These are phyloP conservation scores for Macrolepiota fuliginosa DNA, from an alignment of 768 basidiomycete genomes.

Conservation along the genomic window DNA sequence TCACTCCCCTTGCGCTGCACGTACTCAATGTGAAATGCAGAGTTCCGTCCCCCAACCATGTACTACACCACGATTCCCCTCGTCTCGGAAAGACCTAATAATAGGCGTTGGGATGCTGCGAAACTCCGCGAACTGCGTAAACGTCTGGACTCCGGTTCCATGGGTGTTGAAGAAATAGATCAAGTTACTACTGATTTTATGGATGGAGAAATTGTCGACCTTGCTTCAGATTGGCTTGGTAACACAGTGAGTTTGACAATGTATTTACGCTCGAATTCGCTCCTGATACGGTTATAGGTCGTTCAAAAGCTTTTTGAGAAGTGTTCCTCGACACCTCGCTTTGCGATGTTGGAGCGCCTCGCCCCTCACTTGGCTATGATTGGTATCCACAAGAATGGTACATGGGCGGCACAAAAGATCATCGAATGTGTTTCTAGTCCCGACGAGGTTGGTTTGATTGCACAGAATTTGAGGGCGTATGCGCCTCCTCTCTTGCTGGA, in stretches of 20 bases:
- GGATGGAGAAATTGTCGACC: conserved; percentile 91
- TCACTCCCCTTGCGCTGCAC: background rate
- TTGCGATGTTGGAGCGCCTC: conserved; percentile 92
- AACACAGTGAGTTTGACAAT: conserved; percentile 66
- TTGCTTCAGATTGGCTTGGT: conserved; percentile 97
- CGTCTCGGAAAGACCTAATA: conserved; percentile 80
- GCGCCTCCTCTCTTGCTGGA: conserved; percentile 92
- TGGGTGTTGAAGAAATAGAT: conserved; percentile 85
- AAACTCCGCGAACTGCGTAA: conserved; percentile 94
- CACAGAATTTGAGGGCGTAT: conserved; percentile 86
- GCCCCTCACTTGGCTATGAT: conserved; percentile 94
- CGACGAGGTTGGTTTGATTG: conserved; percentile 83
- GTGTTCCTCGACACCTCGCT: conserved; percentile 72
- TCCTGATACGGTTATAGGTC: conserved; percentile 46
- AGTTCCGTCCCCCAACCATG: conserved; percentile 89
- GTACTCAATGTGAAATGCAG: conserved; percentile 36
- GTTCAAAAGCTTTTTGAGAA: conserved; percentile 97
- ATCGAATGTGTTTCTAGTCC: conserved; percentile 90
- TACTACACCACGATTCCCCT: conserved; percentile 96
- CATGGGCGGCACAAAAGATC: conserved; percentile 99
- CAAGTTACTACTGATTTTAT: conserved; percentile 87
- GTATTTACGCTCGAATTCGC: background rate
- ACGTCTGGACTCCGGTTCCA: conserved; percentile 86
- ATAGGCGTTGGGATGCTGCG: conserved; percentile 90
- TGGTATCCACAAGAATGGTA: conserved; percentile 99